These are phyloP conservation scores for Akebia trifoliata DNA, from an alignment of 164 flowering plant species.

Conservation along the genomic window DNA sequence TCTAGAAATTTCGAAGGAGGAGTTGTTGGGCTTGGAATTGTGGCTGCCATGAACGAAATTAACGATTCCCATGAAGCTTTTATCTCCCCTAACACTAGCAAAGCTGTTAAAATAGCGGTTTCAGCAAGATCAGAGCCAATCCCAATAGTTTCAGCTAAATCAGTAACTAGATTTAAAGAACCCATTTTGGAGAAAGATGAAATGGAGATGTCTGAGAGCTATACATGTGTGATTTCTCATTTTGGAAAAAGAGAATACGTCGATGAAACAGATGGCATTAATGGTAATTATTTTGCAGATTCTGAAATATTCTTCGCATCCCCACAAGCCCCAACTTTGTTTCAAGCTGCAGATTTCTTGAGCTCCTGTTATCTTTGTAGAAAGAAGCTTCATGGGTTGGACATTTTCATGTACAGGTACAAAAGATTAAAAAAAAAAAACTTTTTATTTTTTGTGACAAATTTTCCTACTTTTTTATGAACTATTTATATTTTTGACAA, in stretches of 20 bases:
- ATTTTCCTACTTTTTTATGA: not conserved
- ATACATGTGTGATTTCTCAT: conserved; percentile 56
- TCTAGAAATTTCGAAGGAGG: conserved; percentile 29
- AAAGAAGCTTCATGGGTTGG: conserved; percentile 53
- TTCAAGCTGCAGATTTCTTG: conserved; percentile 32
- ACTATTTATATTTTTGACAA: not conserved
- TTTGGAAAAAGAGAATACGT: conserved; percentile 41
- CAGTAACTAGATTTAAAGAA: conserved; percentile 15
- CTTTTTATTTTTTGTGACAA: not conserved
- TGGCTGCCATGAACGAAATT: conserved; percentile 39
- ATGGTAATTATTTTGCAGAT: conserved; percentile 3
- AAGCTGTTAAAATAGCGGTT: conserved; percentile 6
- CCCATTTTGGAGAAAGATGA: conserved; percentile 19
- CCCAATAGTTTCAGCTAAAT: conserved; percentile 21
- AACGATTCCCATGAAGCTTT: conserved; percentile 15
- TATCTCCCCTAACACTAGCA: conserved; percentile 2
- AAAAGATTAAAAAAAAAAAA: not conserved
- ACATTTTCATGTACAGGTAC: conserved; percentile 68
- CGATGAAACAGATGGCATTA: conserved; percentile 12
- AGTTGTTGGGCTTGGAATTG: conserved; percentile 45
- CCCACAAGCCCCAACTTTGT: conserved; percentile 12
- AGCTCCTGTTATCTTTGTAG: conserved; percentile 48
- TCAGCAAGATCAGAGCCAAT: conserved; percentile 37
- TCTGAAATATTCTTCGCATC: conserved; percentile 23
- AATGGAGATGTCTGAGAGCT: conserved; percentile 55